phyloP scores from a whole-genome alignment of 2,329 filamentous ascomycete species.

The Hysterium pulicare region DNA sequence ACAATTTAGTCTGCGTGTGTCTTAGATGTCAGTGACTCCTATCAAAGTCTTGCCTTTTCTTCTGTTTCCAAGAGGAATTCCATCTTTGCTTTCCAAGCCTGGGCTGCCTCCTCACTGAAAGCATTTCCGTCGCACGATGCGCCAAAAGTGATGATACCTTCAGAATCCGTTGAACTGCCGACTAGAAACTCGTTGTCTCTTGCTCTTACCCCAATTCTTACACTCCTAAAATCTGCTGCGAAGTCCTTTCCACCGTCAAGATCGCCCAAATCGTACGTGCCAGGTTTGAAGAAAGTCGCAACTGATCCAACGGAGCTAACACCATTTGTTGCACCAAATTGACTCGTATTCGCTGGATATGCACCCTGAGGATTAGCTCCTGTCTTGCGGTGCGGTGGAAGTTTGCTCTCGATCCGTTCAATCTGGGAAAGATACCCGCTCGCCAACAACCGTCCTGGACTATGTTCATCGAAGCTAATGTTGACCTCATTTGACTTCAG shows the following conservation, averaged over 20 bases:
- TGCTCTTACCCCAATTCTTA: conserved; percentile 41
- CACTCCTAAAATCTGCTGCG: conserved; percentile 36
- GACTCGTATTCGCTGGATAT: conserved; percentile 27
- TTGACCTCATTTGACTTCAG: conserved; percentile 16
- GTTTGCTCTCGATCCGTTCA: conserved; percentile 36
- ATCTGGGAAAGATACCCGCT: conserved; percentile 42
- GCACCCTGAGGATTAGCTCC: conserved; percentile 37
- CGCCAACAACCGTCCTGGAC: conserved; percentile 40
- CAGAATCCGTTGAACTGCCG: conserved; percentile 37
- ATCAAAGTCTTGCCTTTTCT: conserved; percentile 16
- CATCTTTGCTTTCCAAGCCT: conserved; percentile 31
- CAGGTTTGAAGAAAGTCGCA: conserved; percentile 30
- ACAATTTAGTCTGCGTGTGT: too few relatives aligned
- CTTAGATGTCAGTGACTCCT: too few relatives aligned
- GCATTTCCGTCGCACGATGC: conserved; percentile 43
- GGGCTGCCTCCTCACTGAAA: conserved; percentile 29
- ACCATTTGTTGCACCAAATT: conserved; percentile 42
- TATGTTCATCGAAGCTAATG: conserved; percentile 31
- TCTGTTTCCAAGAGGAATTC: conserved; percentile 26
- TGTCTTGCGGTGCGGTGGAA: conserved; percentile 27
- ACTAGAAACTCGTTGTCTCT: conserved; percentile 47
- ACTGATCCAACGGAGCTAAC: conserved; percentile 42
- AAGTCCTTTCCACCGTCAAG: conserved; percentile 34
- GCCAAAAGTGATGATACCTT: conserved; percentile 34
- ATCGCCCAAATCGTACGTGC: conserved; percentile 22